Conservation (phyloP, 2,329 filamentous ascomycete species). For the Fusarium staphyleae region DNA sequence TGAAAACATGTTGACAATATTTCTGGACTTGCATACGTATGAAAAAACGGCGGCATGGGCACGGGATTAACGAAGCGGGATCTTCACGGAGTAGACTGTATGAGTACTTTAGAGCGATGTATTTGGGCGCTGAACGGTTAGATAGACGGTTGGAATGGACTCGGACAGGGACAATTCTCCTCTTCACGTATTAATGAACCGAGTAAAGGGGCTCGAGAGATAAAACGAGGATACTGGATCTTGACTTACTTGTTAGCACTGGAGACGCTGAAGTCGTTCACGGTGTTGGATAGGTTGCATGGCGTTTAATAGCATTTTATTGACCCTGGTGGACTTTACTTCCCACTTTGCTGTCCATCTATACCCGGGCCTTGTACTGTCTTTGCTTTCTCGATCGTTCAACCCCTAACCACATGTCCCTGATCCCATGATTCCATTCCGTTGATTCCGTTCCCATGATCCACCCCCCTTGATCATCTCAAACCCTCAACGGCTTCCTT, state of each 20-base stretch:
- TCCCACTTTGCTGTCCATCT: too few species aligned
- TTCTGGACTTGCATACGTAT: background rate
- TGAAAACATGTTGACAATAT: slow-evolving; percentile 7
- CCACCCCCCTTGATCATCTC: background rate
- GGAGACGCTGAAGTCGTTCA: background rate
- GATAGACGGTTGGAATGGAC: slow-evolving; percentile 15
- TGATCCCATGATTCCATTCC: background rate
- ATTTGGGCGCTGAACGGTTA: slow-evolving; percentile 24
- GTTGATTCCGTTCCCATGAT: too few species aligned
- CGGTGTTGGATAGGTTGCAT: background rate
- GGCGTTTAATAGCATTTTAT: background rate
- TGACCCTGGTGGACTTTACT: background rate
- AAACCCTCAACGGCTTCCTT: background rate
- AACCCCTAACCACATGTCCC: too few species aligned
- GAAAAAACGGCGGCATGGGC: slow-evolving; percentile 8
- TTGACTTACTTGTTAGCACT: background rate
- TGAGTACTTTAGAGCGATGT: slow-evolving; percentile 26
- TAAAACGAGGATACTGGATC: background rate
- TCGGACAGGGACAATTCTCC: slow-evolving; percentile 7
- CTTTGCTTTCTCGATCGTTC: too few species aligned
- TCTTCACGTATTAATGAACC: slow-evolving; percentile 17
- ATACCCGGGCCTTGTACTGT: too few species aligned
- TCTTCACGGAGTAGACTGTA: slow-evolving; percentile 36
- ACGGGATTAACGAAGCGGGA: slow-evolving; percentile 23
- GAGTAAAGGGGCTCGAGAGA: background rate